Evolutionary conservation across 176 grass and related monocot genomes (phyloP).

Genomic region (Musa acuminata): DNA sequence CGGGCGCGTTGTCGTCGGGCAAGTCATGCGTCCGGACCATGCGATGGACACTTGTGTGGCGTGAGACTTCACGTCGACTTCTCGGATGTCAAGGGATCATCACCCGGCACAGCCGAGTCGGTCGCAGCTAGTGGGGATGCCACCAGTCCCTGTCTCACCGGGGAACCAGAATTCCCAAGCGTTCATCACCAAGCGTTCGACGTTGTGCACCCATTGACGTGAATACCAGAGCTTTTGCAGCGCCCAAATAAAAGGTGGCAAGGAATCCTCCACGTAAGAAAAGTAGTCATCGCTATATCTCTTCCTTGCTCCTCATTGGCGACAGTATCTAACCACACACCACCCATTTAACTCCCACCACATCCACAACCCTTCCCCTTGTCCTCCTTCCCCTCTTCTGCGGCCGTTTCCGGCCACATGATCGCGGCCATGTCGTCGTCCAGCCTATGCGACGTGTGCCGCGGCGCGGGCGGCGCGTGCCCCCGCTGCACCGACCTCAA

Average conservation of each 20-base stretch:
- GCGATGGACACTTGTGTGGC: no score
- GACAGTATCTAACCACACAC: conserved; percentile 5
- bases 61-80: no score
- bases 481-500: conserved; percentile 30
- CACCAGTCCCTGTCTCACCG: not conserved
- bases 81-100: no score
- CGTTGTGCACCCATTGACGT: not conserved
- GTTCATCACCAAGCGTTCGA: not conserved
- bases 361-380: conserved; percentile 1
- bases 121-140: not conserved
- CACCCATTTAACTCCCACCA: conserved; percentile 11
- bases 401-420: conserved; percentile 16
- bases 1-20: no score
- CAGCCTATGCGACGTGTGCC: conserved; percentile 24
- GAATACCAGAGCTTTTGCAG: not conserved
- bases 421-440: conserved; percentile 16
- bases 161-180: not conserved
- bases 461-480: conserved; percentile 3
- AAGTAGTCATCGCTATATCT: conserved; percentile 33
- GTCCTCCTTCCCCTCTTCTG: not conserved
- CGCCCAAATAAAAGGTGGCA: conserved; percentile 14
- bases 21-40: no score
- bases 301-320: conserved; percentile 37
- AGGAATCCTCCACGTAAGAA: conserved; percentile 50
- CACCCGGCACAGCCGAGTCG: no score